These are phyloP conservation scores for Kandelia obovata DNA, from an alignment of 345 rosid species.

Conservation along the genomic window DNA sequence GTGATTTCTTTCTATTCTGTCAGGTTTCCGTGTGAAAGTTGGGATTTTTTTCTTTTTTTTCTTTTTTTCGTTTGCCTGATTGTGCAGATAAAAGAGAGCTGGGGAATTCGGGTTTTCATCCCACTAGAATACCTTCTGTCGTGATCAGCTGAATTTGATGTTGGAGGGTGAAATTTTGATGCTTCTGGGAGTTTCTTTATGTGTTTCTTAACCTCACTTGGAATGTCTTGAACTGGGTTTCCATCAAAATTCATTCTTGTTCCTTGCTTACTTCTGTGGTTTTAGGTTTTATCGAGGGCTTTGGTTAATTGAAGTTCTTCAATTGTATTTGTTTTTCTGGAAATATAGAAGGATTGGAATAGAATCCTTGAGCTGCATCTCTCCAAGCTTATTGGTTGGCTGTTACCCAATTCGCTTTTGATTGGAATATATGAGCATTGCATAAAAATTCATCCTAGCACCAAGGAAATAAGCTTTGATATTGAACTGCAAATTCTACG, in stretches of 20 bases:
- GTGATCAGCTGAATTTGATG: conserved; percentile 20
- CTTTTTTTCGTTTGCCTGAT: conserved; percentile 13
- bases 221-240: conserved; percentile 31
- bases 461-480: conserved; percentile 14
- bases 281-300: conserved; percentile 17
- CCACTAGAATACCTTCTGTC: not conserved
- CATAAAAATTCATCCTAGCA: conserved; percentile 18
- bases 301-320: not conserved
- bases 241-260: conserved; percentile 27
- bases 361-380: not conserved
- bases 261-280: conserved; percentile 21
- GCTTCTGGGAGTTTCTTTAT: conserved; percentile 20
- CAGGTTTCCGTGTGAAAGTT: conserved; percentile 13
- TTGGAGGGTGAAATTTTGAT: conserved; percentile 17
- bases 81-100: conserved; percentile 16
- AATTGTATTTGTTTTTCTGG: not conserved
- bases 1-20: conserved; percentile 13
- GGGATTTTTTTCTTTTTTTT: not conserved
- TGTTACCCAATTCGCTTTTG: not conserved
- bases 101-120: conserved; percentile 19
- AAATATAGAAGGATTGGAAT: not conserved
- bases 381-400: not conserved
- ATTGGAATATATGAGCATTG: conserved; percentile 6
- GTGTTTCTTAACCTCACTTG: conserved; percentile 17
- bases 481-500: conserved; percentile 12